These are phyloP conservation scores for Platanus orientalis DNA, from an alignment of 164 flowering plant genomes.

Conservation along the genomic window DNA sequence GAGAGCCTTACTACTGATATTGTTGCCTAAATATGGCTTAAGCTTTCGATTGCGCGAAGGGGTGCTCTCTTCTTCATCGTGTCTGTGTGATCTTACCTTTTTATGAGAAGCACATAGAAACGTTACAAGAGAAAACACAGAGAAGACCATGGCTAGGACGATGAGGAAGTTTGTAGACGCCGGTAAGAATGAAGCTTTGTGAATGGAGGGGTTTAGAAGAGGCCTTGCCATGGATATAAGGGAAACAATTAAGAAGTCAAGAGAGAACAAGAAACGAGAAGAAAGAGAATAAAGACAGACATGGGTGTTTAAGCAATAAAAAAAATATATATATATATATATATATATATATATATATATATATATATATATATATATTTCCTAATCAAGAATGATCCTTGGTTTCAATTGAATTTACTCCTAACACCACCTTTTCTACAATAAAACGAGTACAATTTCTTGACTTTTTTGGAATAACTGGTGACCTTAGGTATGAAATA, in stretches of 20 bases:
- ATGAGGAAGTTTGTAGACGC: slow-evolving; percentile 5
- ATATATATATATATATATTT: too few relatives aligned
- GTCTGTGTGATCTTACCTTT: slow-evolving; percentile 1
- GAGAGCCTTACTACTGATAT: slow-evolving; percentile 37
- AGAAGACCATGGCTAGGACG: slow-evolving; percentile 8
- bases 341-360: too few relatives aligned
- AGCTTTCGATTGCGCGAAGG: slow-evolving; percentile 8
- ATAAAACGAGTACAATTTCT: too few relatives aligned
- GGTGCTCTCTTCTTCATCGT: not conserved
- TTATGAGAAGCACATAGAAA: slow-evolving; percentile 29
- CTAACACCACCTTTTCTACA: too few relatives aligned
- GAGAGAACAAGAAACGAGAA: not conserved
- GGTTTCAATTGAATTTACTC: too few relatives aligned
- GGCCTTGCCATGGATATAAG: slow-evolving; percentile 9
- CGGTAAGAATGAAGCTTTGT: not conserved
- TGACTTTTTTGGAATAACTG: too few relatives aligned
- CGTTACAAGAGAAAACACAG: slow-evolving; percentile 15
- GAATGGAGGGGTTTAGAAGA: not conserved
- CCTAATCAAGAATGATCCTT: too few relatives aligned
- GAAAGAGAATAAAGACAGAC: too few relatives aligned
- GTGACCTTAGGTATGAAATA: too few relatives aligned
- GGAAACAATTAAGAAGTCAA: too few relatives aligned
- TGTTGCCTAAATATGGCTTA: slow-evolving; percentile 16
- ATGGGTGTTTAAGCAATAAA: too few relatives aligned
- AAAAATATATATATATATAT: too few relatives aligned